phyloP scores from a whole-genome alignment of 2,329 filamentous ascomycete genomes.

The Colletotrichum magnum region DNA sequence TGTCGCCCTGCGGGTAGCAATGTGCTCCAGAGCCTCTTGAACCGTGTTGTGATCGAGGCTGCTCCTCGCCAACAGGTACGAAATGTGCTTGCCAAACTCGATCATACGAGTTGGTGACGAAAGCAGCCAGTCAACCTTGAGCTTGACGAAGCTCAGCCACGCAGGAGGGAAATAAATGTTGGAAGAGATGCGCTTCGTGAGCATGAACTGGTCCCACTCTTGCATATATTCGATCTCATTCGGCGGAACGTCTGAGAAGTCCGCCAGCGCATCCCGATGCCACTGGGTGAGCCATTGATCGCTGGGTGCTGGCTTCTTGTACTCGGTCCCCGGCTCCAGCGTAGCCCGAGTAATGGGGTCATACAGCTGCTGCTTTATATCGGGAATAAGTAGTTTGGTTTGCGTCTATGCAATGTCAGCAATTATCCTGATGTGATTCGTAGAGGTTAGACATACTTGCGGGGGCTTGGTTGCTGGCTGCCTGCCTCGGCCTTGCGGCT shows the following conservation, averaged over 20 bases:
- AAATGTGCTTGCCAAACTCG: constrained; percentile 70
- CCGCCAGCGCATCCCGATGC: constrained; percentile 69
- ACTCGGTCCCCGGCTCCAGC: constrained; percentile 63
- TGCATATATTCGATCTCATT: constrained; percentile 71
- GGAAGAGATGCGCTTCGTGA: constrained; percentile 65
- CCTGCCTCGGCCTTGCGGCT: constrained; percentile 26
- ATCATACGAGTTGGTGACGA: constrained; percentile 61
- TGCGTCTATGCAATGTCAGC: constrained; percentile 22
- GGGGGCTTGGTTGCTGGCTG: constrained; percentile 12
- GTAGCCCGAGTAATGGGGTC: constrained; percentile 69
- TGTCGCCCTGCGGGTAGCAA: constrained; percentile 59
- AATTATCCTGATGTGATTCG: background rate
- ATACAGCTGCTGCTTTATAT: constrained; percentile 67
- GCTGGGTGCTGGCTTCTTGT: constrained; percentile 60
- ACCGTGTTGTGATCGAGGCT: constrained; percentile 62
- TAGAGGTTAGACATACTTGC: constrained; percentile 7
- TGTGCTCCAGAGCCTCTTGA: constrained; percentile 56
- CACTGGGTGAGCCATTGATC: constrained; percentile 71
- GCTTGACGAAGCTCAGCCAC: constrained; percentile 66
- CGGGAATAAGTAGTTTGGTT: constrained; percentile 58
- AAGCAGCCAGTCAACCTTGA: constrained; percentile 68
- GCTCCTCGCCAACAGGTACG: constrained; percentile 64
- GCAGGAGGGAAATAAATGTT: constrained; percentile 65
- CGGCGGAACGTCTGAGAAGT: constrained; percentile 68
- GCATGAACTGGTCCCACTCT: constrained; percentile 71